Base-by-base conservation (phyloP, 2,329 filamentous ascomycete genomes). In the Botrytis fragariae region DNA sequence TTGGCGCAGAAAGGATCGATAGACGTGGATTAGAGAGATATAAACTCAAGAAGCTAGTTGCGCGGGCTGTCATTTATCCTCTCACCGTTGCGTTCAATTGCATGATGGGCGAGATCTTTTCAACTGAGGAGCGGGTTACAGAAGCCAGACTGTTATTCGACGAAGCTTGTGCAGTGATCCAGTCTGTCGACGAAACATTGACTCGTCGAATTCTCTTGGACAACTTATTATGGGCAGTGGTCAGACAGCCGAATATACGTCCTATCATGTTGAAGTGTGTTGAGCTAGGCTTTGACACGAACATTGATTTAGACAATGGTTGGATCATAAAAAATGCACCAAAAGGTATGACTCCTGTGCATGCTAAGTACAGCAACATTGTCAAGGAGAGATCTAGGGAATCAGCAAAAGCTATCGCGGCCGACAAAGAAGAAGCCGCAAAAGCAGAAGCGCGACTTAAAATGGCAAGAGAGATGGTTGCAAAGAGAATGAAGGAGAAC, bases 31-130 rank as follows among this genome's bases (percentile, higher is more conserved):
- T 62, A 10, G 59, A 71, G n/a, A 51, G 39, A 32, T 61, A 63
- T 35, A 62, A 39, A 63, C n/a, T 71, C 44, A 48, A 29, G 44
- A 71, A 64, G 37, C 29, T 63, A 44, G 59, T 71, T 39, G 29
- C 57, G 2, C 22, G 42, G 45, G 44, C 59, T 64, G 59, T 71
- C 42, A 63, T 64, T 29, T 63, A 71, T 42, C 69, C 69, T 35
- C 54, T 71, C 29, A 54, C 59, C 16, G 69, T 71, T 48, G 59
- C 44, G 25, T 71, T 48, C 59, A 63, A 71, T 22, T 71, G 69
- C 22, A 62, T 48, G 59, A 64, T 48, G 32, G 69, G 69, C 25
- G 54, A 63, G 16, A 71, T 71, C 20, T 64, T 71, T 37, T 45
- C 69, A 54, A 71, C 59, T 10, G 59, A 71, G 37, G 69, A 71